These are phyloP conservation scores for Russula sp. DNA, from an alignment of 768 basidiomycete genomes.

Conservation along the genomic window DNA sequence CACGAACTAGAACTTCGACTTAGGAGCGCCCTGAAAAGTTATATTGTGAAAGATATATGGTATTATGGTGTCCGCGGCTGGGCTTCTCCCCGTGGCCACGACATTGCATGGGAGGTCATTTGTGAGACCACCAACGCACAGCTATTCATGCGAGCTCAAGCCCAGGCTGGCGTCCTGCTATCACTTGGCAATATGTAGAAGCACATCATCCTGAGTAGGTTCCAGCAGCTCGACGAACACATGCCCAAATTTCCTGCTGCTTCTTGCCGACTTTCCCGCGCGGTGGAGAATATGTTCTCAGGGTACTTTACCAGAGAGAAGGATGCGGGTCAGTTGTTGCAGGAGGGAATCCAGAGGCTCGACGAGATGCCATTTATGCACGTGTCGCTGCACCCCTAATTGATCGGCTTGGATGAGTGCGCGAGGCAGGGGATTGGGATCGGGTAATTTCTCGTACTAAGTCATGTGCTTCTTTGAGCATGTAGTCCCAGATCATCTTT, in stretches of 20 bases:
- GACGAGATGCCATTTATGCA: constrained; percentile 63
- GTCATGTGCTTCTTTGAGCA: too few relatives aligned
- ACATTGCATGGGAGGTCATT: constrained; percentile 41
- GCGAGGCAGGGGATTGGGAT: too few relatives aligned
- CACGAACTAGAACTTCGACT: too few relatives aligned
- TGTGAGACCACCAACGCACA: constrained; percentile 33
- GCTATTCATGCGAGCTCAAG: constrained; percentile 19
- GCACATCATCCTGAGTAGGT: constrained; percentile 42
- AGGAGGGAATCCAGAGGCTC: constrained; percentile 43
- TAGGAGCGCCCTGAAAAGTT: too few relatives aligned
- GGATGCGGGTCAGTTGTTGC: constrained; percentile 15
- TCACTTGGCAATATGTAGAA: constrained; percentile 38
- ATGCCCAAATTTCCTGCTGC: constrained; percentile 43
- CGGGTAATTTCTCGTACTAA: too few relatives aligned
- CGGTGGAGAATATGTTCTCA: constrained; percentile 37
- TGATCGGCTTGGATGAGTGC: constrained; percentile 23
- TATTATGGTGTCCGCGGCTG: too few relatives aligned
- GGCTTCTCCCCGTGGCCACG: constrained; percentile 37
- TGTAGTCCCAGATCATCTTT: too few relatives aligned
- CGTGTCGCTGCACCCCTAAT: constrained; percentile 45
- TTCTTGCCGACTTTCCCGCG: constrained; percentile 36
- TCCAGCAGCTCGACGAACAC: constrained; percentile 54
- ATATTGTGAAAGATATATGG: too few relatives aligned
- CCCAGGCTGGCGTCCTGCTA: neutral
- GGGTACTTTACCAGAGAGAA: constrained; percentile 25